Conservation (phyloP, 768 basidiomycete species). For the Neoboletus magnificus region DNA sequence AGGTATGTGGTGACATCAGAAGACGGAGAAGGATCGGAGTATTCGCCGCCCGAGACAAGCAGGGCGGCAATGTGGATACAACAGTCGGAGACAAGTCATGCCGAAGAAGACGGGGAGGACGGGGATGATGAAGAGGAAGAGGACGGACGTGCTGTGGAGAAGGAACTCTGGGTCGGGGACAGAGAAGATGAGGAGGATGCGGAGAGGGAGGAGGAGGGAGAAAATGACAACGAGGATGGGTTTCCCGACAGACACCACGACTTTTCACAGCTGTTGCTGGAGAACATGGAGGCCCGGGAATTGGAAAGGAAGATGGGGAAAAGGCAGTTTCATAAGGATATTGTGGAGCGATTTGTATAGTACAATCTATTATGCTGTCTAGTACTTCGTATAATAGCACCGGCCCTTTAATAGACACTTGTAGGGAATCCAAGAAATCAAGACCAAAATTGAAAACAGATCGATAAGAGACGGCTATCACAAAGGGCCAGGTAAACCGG, state of each 20-base stretch:
- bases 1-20: conserved; percentile 11
- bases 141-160: conserved; percentile 12
- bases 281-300: conserved; percentile 3
- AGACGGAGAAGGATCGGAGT: conserved; percentile 19
- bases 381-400: too few relatives aligned
- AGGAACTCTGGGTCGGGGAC: too few relatives aligned
- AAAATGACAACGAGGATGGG: neutral
- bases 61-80: conserved; percentile 27
- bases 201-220: neutral
- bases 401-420: neutral
- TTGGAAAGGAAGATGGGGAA: conserved; percentile 20
- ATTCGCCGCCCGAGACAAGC: conserved; percentile 28
- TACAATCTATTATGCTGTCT: neutral
- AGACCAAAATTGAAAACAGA: neutral
- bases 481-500: conserved; percentile 1
- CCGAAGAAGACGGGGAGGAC: neutral
- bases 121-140: neutral
- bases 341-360: conserved; percentile 14
- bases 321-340: conserved; percentile 2
- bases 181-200: too few relatives aligned
- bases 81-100: conserved; percentile 1
- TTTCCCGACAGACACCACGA: neutral
- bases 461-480: neutral
- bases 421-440: neutral
- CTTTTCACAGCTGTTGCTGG: conserved; percentile 9